Evolutionary conservation across 2,329 filamentous ascomycete genomes (phyloP).

Genomic region (Penicillium sp.): DNA sequence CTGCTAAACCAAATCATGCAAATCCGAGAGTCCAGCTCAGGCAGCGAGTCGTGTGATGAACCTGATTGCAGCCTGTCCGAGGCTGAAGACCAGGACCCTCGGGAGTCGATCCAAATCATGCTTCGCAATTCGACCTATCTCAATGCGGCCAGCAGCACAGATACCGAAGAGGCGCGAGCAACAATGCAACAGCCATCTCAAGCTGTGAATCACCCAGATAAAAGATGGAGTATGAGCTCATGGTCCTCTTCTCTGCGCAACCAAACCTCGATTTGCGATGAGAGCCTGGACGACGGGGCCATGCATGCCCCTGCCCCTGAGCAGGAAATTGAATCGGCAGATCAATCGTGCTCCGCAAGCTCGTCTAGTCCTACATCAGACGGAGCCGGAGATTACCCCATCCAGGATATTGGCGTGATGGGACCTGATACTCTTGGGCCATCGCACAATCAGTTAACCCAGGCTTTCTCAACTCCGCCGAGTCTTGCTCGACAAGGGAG

Average conservation of each 20-base stretch:
- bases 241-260: conserved; percentile 49
- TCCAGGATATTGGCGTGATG: conserved; percentile 40
- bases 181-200: conserved; percentile 25
- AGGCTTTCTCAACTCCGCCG: conserved; percentile 54
- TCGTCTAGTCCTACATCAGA: conserved; percentile 42
- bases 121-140: conserved; percentile 52
- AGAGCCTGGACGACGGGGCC: conserved; percentile 39
- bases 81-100: conserved; percentile 53
- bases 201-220: conserved; percentile 26
- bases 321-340: conserved; percentile 34
- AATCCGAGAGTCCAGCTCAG: conserved; percentile 52
- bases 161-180: conserved; percentile 34
- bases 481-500: conserved; percentile 57
- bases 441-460: conserved; percentile 43
- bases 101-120: conserved; percentile 63
- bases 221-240: conserved; percentile 51
- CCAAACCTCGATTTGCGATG: conserved; percentile 37
- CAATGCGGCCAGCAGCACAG: conserved; percentile 34
- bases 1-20: conserved; percentile 54
- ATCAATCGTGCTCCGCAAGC: conserved; percentile 41
- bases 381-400: conserved; percentile 16
- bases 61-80: conserved; percentile 48
- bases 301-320: conserved; percentile 32
- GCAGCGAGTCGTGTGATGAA: conserved; percentile 45
- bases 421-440: conserved; percentile 43